Base-by-base conservation (phyloP, 2,329 filamentous ascomycete genomes). In the Orbilia oligospora region DNA sequence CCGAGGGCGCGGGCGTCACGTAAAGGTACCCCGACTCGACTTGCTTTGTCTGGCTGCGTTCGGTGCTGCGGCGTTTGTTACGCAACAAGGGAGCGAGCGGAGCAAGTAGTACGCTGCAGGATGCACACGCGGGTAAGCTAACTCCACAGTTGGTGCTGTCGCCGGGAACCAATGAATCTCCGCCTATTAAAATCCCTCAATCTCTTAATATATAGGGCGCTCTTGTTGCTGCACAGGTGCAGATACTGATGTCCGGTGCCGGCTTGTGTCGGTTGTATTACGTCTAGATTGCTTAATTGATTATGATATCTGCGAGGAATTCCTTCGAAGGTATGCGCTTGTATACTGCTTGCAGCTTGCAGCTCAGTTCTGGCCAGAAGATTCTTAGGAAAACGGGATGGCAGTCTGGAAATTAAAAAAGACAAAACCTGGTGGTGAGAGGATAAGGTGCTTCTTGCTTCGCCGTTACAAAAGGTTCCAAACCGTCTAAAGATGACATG, bases 161-260 rank as follows among this genome's bases (percentile, higher is more conserved):
- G 41, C 41, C 65, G 71, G 71, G 56, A 78, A 69, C 68, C 68
- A 78, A 72, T 78, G 53, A 51, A 27, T 53, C 75, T 53, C 30
- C 16, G 36, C 68, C 68, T 67, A 72, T 78, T 78, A 78, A 78
- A 78, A 78, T 78, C 69, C 75, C 75, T 78, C 75, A 78, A 18
- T 49, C 36, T 61, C n/a, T 44, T 61, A 44, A 44, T 61, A 61
- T 61, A 65, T n/a, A 20, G 41, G 22, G 14, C 6, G 36, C 58
- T 49, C 27, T 49, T 48, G 9, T 48, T 22, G 22, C 61, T 49
- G 58, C 22, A 44, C 33, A 20, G 44, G 20, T 46, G 48, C 48
- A 51, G 38, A 36, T 36, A 18, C 44, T 65, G 61, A 22, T 49
- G 61, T 65, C 38, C 38, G 61, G 61, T 65, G 46, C 51, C 70